Evolutionary conservation across 306 rosid genomes (phyloP), one percentile per base, ranked within the genome.

Genomic region (Astragalus membranaceus): DNA sequence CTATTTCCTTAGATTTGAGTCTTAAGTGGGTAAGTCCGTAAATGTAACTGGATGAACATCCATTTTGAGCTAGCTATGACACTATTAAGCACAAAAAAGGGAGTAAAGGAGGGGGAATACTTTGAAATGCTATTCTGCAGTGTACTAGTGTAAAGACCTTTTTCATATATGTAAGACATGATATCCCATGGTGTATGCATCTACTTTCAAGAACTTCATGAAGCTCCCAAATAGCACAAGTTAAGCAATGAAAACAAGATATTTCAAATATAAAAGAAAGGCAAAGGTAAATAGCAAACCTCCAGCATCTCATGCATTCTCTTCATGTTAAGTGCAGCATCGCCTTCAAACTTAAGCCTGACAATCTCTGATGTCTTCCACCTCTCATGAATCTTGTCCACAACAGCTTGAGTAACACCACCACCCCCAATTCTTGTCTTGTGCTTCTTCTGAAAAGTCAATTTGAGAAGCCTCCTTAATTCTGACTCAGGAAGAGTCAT

Each of bases 221-320:
- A 70, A 36, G 37, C 53, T 35, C 59, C 29, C 12, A 44, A 20
- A 17, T 60, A 50, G 52, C 48, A 39, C 30, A 73, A n/a, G 29
- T 56, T 35, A 43, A 35, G n/a, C 29, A 61, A 64, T 12, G 20
- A 47, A 51, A 56, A 53, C 41, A 20, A 64, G 15, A 73, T 36
- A 23, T 49, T 6, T 10, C 36, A 23, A 41, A 81, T 16, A 70
- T 26, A 56, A 35, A 59, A 64, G 54, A 71, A 71, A 61, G 33
- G 46, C 32, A 58, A 41, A 70, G 61, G 56, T 20, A 65, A 70
- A 70, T 75, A 63, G 33, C 88, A 84, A 75, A 94, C 98, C 98
- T 94, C 98, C 14, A 94, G 66, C 67, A 94, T 87, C 80, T 94
- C 97, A 70, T 94, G 99, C 92, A 87, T 88, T 79, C 97, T 87